These are phyloP conservation scores for Corallochytrium limacisporum DNA, from an alignment of 78 protist genomes.

Conservation along the genomic window DNA sequence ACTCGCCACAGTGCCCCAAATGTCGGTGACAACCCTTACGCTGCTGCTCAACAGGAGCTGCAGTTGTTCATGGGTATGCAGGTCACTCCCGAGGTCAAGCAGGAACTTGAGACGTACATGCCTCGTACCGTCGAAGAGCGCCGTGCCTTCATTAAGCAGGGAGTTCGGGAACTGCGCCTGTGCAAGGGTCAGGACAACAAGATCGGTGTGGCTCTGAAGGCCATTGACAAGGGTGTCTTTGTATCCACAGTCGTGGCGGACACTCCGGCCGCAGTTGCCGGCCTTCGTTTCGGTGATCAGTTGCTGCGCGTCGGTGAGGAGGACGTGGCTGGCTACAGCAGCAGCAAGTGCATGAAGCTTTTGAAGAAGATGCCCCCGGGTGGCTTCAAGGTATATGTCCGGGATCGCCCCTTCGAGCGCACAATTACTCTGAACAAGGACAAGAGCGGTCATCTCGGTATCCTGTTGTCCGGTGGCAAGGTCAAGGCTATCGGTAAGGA, in stretches of 20 bases:
- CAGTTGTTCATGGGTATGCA: too few relatives aligned
- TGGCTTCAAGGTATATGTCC: not conserved
- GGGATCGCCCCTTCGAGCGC: constrained; percentile 12
- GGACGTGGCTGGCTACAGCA: not conserved
- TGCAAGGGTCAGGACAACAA: not conserved
- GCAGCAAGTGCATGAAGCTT: not conserved
- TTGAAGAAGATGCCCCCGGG: not conserved
- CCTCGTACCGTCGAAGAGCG: too few relatives aligned
- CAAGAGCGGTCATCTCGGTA: not conserved
- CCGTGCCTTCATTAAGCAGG: too few relatives aligned
- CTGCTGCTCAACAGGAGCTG: too few relatives aligned
- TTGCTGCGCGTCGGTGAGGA: not conserved
- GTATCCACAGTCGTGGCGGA: not conserved
- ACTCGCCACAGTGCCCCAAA: too few relatives aligned
- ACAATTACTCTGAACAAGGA: not conserved
- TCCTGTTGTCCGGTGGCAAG: not conserved
- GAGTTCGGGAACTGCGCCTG: not conserved
- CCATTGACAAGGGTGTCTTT: constrained; percentile 15
- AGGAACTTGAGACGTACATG: too few relatives aligned
- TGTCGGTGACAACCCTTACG: too few relatives aligned
- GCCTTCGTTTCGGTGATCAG: constrained; percentile 12
- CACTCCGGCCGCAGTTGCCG: constrained; percentile 5
- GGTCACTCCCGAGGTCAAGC: too few relatives aligned
- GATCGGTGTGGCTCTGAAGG: not conserved
- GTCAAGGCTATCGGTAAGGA: not conserved